Evolutionary conservation across 2,329 filamentous ascomycete species (phyloP).

Genomic region (Eurotiales sp.): DNA sequence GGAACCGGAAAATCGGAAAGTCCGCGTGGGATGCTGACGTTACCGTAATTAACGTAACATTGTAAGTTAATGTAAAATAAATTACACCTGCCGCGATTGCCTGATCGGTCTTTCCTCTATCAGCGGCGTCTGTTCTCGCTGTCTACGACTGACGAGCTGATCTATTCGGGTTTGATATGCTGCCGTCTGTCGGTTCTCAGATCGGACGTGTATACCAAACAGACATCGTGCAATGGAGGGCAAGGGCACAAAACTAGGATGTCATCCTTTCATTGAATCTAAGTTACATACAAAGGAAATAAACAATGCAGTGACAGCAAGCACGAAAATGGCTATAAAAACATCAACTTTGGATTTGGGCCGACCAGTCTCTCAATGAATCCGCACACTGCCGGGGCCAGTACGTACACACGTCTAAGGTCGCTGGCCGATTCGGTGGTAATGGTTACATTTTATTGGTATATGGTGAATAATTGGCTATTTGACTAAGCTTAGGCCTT

Average conservation of each 20-base stretch:
- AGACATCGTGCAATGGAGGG: not conserved
- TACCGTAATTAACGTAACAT: too few relatives aligned
- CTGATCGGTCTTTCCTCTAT: too few relatives aligned
- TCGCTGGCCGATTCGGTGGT: not conserved
- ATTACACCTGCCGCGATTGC: too few relatives aligned
- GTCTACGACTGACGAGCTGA: too few relatives aligned
- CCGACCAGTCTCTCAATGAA: not conserved
- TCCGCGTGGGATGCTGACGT: too few relatives aligned
- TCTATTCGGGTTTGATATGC: too few relatives aligned
- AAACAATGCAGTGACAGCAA: slow-evolving; percentile 12
- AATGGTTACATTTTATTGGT: not conserved
- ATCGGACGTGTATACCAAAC: not conserved
- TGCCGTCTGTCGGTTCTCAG: too few relatives aligned
- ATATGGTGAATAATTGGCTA: not conserved
- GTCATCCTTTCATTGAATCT: slow-evolving; percentile 12
- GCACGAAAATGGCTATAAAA: not conserved
- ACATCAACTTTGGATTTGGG: slow-evolving; percentile 9
- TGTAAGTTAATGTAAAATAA: too few relatives aligned
- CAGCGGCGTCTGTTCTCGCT: too few relatives aligned
- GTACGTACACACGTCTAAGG: not conserved
- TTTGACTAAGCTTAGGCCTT: slow-evolving; percentile 44
- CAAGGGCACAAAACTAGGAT: not conserved
- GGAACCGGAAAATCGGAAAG: too few relatives aligned
- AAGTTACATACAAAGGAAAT: slow-evolving; percentile 18
- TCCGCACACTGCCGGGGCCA: not conserved